A percentile compares a stretch with the other conserved stretches of the same genome.
phyloP scores from a whole-genome alignment of 106 monocot genomes.

The Apostasia ramifera region DNA sequence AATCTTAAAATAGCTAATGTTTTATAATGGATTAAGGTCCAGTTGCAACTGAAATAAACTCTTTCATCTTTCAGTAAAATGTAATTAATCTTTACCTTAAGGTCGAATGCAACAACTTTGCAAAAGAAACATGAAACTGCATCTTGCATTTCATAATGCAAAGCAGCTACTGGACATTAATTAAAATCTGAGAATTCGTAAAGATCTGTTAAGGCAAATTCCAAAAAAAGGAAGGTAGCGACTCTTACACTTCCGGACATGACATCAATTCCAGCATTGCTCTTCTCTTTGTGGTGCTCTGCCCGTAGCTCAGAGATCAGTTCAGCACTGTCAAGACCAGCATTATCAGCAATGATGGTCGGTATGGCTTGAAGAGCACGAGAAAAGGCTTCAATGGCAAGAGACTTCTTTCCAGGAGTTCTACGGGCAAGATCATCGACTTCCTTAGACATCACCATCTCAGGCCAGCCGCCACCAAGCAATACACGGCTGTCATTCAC shows the following conservation, averaged over 20 bases:
- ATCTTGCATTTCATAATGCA: no score
- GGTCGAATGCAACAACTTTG: no score
- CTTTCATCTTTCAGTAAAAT: no score
- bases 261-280: conserved; percentile 78
- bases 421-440: conserved; percentile 83
- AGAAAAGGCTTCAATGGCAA: conserved; percentile 94
- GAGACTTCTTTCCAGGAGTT: conserved; percentile 92
- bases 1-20: no score
- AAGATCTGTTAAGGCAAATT: no score
- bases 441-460: conserved; percentile 90
- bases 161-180: no score
- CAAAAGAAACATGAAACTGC: no score
- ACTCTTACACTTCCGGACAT: conserved; percentile 67
- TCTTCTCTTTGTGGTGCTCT: conserved; percentile 74
- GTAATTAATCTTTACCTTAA: no score
- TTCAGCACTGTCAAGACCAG: conserved; percentile 92
- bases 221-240: no score
- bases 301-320: conserved; percentile 91
- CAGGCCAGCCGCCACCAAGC: conserved; percentile 97
- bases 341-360: conserved; percentile 91
- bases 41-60: no score
- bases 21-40: no score
- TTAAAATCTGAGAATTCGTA: no score
- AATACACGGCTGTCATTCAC: conserved; percentile 84
- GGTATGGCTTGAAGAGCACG: conserved; percentile 82